Evolutionary conservation across 1,284 basidiomycete genomes (phyloP).

Genomic region (Schizopora paradoxa): DNA sequence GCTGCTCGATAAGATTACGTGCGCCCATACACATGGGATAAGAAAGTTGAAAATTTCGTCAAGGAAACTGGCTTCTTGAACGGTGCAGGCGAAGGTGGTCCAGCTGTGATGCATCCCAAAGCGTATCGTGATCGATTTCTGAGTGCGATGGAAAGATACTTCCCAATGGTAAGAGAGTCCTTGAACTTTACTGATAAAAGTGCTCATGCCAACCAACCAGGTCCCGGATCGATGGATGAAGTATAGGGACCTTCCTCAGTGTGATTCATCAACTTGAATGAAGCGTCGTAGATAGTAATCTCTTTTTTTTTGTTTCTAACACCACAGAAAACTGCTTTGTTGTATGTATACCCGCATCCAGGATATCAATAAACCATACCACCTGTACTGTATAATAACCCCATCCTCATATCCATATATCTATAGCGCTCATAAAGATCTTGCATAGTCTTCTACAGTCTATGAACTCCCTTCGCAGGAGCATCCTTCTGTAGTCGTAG

Average conservation of each 20-base stretch:
- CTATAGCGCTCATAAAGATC: not conserved
- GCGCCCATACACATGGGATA: slow-evolving; percentile 95
- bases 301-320: too few species aligned
- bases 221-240: slow-evolving; percentile 87
- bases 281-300: too few species aligned
- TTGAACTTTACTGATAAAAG: slow-evolving; percentile 10
- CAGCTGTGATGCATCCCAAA: slow-evolving; percentile 86
- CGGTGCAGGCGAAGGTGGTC: slow-evolving; percentile 75
- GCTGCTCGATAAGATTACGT: slow-evolving; percentile 66
- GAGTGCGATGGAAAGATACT: slow-evolving; percentile 90
- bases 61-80: slow-evolving; percentile 91
- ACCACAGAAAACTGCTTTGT: too few species aligned
- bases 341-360: slow-evolving; percentile 1
- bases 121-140: slow-evolving; percentile 87
- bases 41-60: slow-evolving; percentile 96
- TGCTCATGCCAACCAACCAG: slow-evolving; percentile 35
- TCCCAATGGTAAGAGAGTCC: slow-evolving; percentile 76
- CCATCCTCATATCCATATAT: not conserved
- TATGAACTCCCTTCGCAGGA: slow-evolving; percentile 10
- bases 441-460: slow-evolving; percentile 7
- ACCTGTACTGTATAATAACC: slow-evolving; percentile 5
- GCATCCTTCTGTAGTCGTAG: slow-evolving; percentile 46
- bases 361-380: slow-evolving; percentile 7
- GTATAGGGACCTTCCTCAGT: slow-evolving; percentile 67
- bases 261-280: too few species aligned